These are phyloP conservation scores for Madurella fahalii DNA, from an alignment of 2,329 filamentous ascomycete species.

Conservation along the genomic window DNA sequence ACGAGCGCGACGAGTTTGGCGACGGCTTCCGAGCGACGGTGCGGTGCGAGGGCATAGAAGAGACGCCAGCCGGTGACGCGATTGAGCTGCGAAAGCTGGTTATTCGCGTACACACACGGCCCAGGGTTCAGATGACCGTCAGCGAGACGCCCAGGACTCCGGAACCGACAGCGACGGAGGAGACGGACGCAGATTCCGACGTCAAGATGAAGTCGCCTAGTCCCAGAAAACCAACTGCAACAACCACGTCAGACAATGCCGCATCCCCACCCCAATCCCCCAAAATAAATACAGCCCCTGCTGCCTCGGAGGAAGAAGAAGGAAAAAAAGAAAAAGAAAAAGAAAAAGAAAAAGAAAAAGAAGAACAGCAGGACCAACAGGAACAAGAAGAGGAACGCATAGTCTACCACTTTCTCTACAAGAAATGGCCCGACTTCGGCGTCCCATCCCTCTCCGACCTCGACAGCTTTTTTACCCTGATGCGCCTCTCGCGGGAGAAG, in stretches of 20 bases:
- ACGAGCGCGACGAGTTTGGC: slow-evolving; percentile 60
- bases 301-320: too few species aligned
- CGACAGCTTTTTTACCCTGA: slow-evolving; percentile 63
- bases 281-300: neutral
- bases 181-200: slow-evolving; percentile 17
- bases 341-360: neutral
- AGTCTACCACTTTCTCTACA: slow-evolving; percentile 82
- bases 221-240: neutral
- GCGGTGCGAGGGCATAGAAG: slow-evolving; percentile 58
- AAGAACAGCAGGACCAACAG: slow-evolving; percentile 15
- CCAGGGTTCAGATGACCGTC: neutral
- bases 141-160: neutral
- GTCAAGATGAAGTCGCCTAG: slow-evolving; percentile 19
- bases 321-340: too few species aligned
- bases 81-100: slow-evolving; percentile 73
- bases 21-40: slow-evolving; percentile 67
- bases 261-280: neutral
- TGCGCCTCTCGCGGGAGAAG: slow-evolving; percentile 61
- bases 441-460: slow-evolving; percentile 69
- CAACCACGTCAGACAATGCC: neutral
- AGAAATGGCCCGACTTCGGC: slow-evolving; percentile 84
- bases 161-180: neutral
- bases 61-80: slow-evolving; percentile 52
- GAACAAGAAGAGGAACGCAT: slow-evolving; percentile 55
- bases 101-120: slow-evolving; percentile 41